Percentiles rank a stretch among this genome's conserved stretches.
phyloP scores from a whole-genome alignment of 805 yeast species.

The Saturnispora hagleri region DNA sequence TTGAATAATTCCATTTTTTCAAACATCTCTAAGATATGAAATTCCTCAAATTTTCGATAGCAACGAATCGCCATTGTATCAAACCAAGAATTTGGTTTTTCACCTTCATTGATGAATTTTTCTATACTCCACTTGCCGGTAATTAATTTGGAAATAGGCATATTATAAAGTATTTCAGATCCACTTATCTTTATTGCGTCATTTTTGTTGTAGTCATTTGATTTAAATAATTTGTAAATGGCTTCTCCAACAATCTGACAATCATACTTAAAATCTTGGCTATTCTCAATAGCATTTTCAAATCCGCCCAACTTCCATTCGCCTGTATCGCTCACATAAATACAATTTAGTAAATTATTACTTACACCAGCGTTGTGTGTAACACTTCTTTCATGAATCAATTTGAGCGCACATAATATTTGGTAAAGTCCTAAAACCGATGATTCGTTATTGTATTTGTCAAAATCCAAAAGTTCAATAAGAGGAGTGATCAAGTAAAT shows the following conservation, averaged over 20 bases:
- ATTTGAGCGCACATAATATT: slow-evolving; percentile 46
- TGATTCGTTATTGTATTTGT: slow-evolving; percentile 24
- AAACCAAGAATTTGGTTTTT: slow-evolving; percentile 22
- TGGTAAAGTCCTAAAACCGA: slow-evolving; percentile 46
- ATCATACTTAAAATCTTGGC: slow-evolving; percentile 13
- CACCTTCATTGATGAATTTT: slow-evolving; percentile 28
- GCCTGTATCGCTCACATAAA: slow-evolving; percentile 60
- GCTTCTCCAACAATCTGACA: background rate
- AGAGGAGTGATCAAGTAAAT: slow-evolving; percentile 63
- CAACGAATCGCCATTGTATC: slow-evolving; percentile 42
- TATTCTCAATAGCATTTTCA: slow-evolving; percentile 49
- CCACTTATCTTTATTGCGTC: slow-evolving; percentile 4
- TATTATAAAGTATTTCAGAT: background rate
- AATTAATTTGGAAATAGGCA: slow-evolving; percentile 4
- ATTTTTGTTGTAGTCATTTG: background rate
- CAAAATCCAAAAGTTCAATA: slow-evolving; percentile 27
- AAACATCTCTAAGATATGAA: slow-evolving; percentile 42
- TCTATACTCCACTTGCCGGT: slow-evolving; percentile 22
- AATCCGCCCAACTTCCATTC: slow-evolving; percentile 84
- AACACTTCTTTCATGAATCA: slow-evolving; percentile 46
- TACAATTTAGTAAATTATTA: slow-evolving; percentile 34
- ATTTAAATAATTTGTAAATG: background rate
- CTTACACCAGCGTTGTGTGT: slow-evolving; percentile 56
- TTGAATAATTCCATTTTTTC: slow-evolving; percentile 45
- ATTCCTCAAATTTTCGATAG: slow-evolving; percentile 44